Conservation (phyloP, 306 rosid genomes). For the Glycine tomentella region DNA sequence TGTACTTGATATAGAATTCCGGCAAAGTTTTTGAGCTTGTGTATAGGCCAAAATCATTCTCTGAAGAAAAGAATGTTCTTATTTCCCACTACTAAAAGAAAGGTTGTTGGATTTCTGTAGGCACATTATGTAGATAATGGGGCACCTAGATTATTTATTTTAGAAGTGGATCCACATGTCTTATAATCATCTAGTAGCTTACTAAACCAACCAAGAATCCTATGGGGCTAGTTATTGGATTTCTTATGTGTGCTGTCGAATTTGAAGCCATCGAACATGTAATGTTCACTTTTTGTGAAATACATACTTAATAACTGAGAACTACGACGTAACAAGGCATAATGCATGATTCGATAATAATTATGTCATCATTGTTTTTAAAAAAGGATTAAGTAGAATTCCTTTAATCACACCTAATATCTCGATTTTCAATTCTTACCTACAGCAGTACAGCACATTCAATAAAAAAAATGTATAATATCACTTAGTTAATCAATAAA, state of each 20-base stretch:
- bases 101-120: neutral
- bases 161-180: neutral
- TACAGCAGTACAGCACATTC: too few species aligned
- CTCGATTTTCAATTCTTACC: too few species aligned
- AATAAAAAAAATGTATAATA: too few species aligned
- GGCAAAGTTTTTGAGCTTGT: conserved; percentile 52
- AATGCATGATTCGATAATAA: neutral
- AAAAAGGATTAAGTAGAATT: too few species aligned
- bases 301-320: neutral
- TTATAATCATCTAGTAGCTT: neutral
- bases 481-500: too few species aligned
- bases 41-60: conserved; percentile 48
- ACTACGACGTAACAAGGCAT: neutral
- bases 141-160: neutral
- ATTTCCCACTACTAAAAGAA: neutral
- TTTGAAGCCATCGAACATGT: neutral
- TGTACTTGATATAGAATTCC: conserved; percentile 52
- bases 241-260: neutral
- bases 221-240: neutral
- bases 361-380: neutral
- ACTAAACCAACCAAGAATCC: neutral
- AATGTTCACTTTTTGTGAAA: neutral
- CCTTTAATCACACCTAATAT: too few species aligned
- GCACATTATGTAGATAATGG: neutral
- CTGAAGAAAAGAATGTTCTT: conserved; percentile 20